Evolutionary conservation across 495 filamentous ascomycete species (phyloP).

Genomic region (Rhypophila decipiens): DNA sequence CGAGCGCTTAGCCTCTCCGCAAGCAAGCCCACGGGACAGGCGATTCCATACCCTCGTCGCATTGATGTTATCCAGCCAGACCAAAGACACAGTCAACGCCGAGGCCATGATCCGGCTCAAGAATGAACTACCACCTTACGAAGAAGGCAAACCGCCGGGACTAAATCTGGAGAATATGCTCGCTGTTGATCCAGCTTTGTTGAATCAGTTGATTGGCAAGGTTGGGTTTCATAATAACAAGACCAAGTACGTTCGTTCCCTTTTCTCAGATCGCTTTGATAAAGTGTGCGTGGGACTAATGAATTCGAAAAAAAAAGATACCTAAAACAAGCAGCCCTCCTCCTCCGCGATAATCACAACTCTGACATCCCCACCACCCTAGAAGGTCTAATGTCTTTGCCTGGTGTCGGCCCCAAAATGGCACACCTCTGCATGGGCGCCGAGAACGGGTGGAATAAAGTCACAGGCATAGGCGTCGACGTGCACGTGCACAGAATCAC

Average conservation of each 20-base stretch:
- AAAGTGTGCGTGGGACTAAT: not conserved
- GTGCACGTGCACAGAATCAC: slow-evolving; percentile 80
- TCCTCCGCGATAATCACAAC: slow-evolving; percentile 60
- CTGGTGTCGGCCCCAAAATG: slow-evolving; percentile 97
- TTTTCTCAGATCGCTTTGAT: too few species aligned
- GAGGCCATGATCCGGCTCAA: slow-evolving; percentile 76
- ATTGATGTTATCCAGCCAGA: slow-evolving; percentile 94
- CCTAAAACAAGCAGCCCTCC: slow-evolving; percentile 69
- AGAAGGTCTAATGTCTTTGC: slow-evolving; percentile 69
- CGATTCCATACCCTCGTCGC: slow-evolving; percentile 89
- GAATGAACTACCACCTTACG: slow-evolving; percentile 56
- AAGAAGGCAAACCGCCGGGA: slow-evolving; percentile 29
- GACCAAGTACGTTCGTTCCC: slow-evolving; percentile 46
- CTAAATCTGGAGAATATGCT: slow-evolving; percentile 78
- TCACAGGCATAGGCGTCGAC: slow-evolving; percentile 60
- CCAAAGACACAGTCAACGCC: slow-evolving; percentile 90
- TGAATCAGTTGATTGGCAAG: slow-evolving; percentile 75
- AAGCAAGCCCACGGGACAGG: slow-evolving; percentile 53
- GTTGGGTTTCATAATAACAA: slow-evolving; percentile 98
- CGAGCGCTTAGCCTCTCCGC: slow-evolving; percentile 60
- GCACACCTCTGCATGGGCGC: slow-evolving; percentile 80
- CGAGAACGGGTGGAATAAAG: slow-evolving; percentile 46
- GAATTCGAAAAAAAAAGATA: slow-evolving; percentile 36
- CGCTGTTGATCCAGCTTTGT: slow-evolving; percentile 55
- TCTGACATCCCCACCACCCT: slow-evolving; percentile 82